Percentiles rank a stretch among this genome's conserved stretches.
phyloP scores from a whole-genome alignment of 176 grass and related monocot genomes.

The Avena insularis region DNA sequence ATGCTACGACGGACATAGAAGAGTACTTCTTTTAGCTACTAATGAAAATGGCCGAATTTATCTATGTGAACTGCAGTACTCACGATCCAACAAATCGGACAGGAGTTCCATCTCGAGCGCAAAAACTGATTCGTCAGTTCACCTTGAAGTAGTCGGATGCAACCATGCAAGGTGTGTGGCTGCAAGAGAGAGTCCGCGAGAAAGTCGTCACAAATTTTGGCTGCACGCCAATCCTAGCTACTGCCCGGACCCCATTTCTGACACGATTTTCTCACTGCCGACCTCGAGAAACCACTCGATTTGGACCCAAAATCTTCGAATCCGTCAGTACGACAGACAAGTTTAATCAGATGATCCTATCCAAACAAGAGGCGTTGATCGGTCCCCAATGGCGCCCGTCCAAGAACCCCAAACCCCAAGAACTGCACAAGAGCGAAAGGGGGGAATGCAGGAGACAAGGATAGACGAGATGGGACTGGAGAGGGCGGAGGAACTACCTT shows the following conservation, averaged over 20 bases:
- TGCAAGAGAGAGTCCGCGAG: too few species aligned
- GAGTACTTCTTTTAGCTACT: too few species aligned
- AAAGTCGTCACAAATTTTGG: too few species aligned
- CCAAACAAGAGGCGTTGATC: not conserved
- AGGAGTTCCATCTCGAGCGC: too few species aligned
- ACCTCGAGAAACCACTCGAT: not conserved
- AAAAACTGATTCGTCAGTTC: too few species aligned
- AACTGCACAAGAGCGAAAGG: not conserved
- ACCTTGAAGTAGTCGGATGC: too few species aligned
- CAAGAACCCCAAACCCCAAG: not conserved
- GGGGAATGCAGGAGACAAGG: not conserved
- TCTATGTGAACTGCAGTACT: too few species aligned
- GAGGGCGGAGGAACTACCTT: not conserved
- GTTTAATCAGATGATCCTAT: not conserved
- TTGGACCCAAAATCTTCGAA: conserved; percentile 8
- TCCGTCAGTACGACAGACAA: not conserved
- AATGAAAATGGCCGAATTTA: too few species aligned
- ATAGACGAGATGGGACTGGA: too few species aligned
- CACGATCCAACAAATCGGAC: too few species aligned
- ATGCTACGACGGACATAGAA: not conserved
- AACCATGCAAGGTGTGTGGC: too few species aligned
- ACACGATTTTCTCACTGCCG: not conserved
- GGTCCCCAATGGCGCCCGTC: not conserved
- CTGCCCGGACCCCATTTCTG: not conserved
- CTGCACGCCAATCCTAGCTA: not conserved